Base-by-base conservation (phyloP, 2,329 filamentous ascomycete genomes). In the Calonectria henricotiae region DNA sequence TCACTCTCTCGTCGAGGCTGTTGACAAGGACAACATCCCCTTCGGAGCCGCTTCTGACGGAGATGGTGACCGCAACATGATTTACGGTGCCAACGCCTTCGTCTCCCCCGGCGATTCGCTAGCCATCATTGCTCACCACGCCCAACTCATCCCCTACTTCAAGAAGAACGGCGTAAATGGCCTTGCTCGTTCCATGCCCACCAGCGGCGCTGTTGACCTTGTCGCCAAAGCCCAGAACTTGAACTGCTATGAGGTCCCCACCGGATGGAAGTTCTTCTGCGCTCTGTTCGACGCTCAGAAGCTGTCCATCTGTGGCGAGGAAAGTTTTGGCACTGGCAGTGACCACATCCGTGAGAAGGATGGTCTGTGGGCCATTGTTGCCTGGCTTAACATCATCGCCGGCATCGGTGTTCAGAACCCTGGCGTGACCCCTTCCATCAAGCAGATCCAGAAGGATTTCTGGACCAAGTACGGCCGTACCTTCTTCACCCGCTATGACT, bases 341-440 rank as follows among this genome's bases (percentile, higher is more conserved):
- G 98, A 99, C 87, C 96, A 99, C 85, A 98, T 99, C 80, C 94
- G 96, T 77, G 96, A 99, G 87, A 99, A 99, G 90, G 96, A 99
- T 80, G 96, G 96, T 72, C 89, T 99, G 47, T 99, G 96, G 96
- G 96, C 96, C 71, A 90, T 99, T 72, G 93, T 98, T 65, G 96
- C 96, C 37, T 99, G 96, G 96, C 87, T 99, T 79, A 99, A 99
- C 88, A 98, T 99, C 83, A 97, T 99, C 79, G 96, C 96, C 71
- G 96, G 94, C 75, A 91, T 98, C 58, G 95, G 95, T 74, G 91
- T 96, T 82, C 89, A 94, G 82, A 92, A 92, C 79, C 90, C 93
- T 23, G 91, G 87, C 69, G 91, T 93, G 76, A 94, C 93, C 3
- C 95, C 96, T 62, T 97, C 94, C 85, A 98, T 99, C 85, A 93